These are phyloP conservation scores for Eimeria brunetti DNA, from an alignment of 169 alveolate species.

Conservation along the genomic window DNA sequence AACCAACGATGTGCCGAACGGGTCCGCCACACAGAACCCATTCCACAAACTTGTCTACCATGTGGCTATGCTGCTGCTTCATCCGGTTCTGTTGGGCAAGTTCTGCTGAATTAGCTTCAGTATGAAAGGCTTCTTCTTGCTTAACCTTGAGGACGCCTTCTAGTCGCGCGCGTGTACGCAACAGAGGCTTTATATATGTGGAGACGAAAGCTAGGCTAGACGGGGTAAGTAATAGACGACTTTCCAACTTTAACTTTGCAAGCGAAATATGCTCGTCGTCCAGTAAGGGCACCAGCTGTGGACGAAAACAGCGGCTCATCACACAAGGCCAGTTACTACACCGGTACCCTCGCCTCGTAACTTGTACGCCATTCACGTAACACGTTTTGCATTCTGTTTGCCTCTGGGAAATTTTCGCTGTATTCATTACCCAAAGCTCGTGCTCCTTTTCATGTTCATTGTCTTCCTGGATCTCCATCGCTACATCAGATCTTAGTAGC, in stretches of 20 bases:
- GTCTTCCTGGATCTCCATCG: not conserved
- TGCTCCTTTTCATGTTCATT: not conserved
- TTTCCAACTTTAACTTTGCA: slow-evolving; percentile 60
- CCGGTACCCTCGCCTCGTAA: not conserved
- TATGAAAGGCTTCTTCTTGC: slow-evolving; percentile 30
- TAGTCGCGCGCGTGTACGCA: slow-evolving; percentile 59
- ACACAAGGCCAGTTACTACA: slow-evolving; percentile 63
- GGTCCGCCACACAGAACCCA: slow-evolving; percentile 68
- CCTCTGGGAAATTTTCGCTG: not conserved
- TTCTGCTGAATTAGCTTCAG: slow-evolving; percentile 15
- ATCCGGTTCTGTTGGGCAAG: slow-evolving; percentile 53
- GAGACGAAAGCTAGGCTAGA: slow-evolving; percentile 53
- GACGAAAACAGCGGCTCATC: slow-evolving; percentile 27
- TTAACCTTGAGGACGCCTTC: not conserved
- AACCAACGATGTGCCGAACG: slow-evolving; percentile 54
- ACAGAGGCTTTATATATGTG: slow-evolving; percentile 54
- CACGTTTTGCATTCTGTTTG: slow-evolving; percentile 7
- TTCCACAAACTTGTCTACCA: slow-evolving; percentile 25
- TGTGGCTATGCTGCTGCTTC: slow-evolving; percentile 68
- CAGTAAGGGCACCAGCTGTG: slow-evolving; percentile 19
- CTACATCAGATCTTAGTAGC: not conserved
- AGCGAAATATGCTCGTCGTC: slow-evolving; percentile 48
- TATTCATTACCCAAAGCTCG: slow-evolving; percentile 51
- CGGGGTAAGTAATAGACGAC: slow-evolving; percentile 49
- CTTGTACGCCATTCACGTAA: not conserved